Evolutionary conservation across 148 eudicot genomes (phyloP).

Genomic region (Cornus florida): DNA sequence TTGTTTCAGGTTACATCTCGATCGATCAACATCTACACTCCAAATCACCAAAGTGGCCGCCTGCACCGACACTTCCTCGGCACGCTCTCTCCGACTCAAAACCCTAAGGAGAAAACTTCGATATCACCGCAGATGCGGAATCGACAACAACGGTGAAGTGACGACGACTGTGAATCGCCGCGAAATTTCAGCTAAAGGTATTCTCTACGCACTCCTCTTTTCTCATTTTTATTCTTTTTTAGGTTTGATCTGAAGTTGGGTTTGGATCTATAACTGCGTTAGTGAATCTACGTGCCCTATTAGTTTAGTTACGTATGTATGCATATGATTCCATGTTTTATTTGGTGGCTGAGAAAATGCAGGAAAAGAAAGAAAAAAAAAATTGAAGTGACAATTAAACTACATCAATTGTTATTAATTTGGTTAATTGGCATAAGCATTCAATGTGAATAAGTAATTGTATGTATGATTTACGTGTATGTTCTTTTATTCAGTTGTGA

Average conservation of each 20-base stretch:
- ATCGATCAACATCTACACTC: neutral
- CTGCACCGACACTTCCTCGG: neutral
- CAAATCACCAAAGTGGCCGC: neutral
- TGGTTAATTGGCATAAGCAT: neutral
- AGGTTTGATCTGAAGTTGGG: neutral
- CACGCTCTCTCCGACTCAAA: neutral
- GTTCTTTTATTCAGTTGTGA: neutral
- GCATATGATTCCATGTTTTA: no score
- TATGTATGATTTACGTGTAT: no score
- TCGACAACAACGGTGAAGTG: neutral
- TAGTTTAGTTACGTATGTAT: no score
- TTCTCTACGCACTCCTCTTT: no score
- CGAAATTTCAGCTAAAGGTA: neutral
- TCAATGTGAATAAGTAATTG: neutral
- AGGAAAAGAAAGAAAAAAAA: neutral
- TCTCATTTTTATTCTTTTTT: neutral
- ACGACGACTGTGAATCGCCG: neutral
- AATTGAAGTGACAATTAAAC: neutral
- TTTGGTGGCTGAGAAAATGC: neutral
- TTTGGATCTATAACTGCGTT: neutral
- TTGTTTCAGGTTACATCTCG: no score
- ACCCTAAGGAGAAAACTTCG: neutral
- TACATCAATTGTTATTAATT: no score
- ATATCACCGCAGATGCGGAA: neutral
- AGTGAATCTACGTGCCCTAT: no score